phyloP scores from a whole-genome alignment of 176 grass and related monocot genomes.

The Zizania latifolia region DNA sequence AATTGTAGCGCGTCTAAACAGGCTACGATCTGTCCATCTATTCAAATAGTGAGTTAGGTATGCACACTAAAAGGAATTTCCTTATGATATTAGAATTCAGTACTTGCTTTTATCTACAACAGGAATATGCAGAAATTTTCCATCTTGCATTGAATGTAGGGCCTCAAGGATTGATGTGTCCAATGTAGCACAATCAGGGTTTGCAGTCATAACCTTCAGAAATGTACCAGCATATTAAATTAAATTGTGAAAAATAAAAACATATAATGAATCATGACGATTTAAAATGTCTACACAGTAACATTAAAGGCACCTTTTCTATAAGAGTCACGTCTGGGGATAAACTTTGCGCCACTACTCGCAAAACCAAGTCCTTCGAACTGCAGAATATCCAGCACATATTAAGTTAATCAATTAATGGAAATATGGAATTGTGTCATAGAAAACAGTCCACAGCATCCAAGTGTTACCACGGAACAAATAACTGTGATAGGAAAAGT shows the following conservation, averaged over 20 bases:
- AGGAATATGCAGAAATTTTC: constrained; percentile 84
- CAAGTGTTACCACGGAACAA: neutral
- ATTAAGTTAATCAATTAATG: neutral
- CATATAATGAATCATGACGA: neutral
- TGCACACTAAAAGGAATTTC: neutral
- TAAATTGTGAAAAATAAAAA: neutral
- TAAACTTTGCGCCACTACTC: constrained; percentile 62
- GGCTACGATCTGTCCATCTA: constrained; percentile 59
- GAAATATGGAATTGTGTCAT: neutral
- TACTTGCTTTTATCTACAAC: constrained; percentile 66
- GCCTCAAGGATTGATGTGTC: constrained; percentile 82
- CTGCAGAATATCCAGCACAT: constrained; percentile 24
- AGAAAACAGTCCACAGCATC: neutral
- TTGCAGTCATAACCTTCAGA: constrained; percentile 68
- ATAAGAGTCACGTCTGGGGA: constrained; percentile 52
- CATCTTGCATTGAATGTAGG: constrained; percentile 70
- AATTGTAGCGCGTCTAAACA: constrained; percentile 78
- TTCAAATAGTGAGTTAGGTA: constrained; percentile 21
- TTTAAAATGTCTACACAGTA: neutral
- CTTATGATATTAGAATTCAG: neutral
- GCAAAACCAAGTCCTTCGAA: constrained; percentile 71
- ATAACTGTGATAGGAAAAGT: neutral
- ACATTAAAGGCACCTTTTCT: constrained; percentile 53
- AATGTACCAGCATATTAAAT: neutral
- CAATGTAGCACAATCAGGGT: constrained; percentile 50